Conservation (phyloP, 257 asterid genomes). For the Capsicum chinense region DNA sequence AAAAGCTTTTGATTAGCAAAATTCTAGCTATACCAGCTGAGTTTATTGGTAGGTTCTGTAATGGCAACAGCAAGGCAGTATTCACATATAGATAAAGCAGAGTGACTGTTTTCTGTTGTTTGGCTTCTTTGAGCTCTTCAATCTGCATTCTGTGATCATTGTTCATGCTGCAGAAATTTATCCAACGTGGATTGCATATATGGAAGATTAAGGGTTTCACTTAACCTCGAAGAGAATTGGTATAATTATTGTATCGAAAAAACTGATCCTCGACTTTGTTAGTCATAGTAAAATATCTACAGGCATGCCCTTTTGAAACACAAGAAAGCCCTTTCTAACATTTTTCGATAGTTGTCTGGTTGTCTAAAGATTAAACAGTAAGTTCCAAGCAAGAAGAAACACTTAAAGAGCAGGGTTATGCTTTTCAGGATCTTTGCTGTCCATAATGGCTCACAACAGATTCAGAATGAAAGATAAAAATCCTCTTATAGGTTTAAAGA, state of each 20-base stretch:
- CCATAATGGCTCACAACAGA: constrained; percentile 5
- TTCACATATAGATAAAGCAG: not conserved
- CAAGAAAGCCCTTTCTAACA: not conserved
- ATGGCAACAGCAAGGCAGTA: not conserved
- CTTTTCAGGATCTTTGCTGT: not conserved
- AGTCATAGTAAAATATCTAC: constrained; percentile 5
- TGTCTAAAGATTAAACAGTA: constrained; percentile 20
- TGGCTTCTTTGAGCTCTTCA: constrained; percentile 23
- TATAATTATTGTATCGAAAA: not conserved
- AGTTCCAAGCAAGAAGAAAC: not conserved
- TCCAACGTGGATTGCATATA: not conserved
- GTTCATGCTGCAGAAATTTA: not conserved
- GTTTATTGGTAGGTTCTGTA: not conserved
- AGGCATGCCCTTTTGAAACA: not conserved
- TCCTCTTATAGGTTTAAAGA: not conserved
- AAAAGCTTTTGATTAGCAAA: not conserved
- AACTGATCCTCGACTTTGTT: not conserved
- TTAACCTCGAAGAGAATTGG: not conserved
- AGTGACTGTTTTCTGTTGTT: not conserved
- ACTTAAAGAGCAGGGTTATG: constrained; percentile 17
- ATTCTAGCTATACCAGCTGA: constrained; percentile 13
- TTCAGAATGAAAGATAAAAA: constrained; percentile 12
- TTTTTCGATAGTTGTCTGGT: not conserved
- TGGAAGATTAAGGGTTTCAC: not conserved
- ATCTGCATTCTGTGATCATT: constrained; percentile 1